A percentile compares a stretch with the other conserved stretches of the same genome.
Evolutionary conservation across 2,329 filamentous ascomycete species (phyloP).

Genomic region (Pseudogymnoascus sp.): DNA sequence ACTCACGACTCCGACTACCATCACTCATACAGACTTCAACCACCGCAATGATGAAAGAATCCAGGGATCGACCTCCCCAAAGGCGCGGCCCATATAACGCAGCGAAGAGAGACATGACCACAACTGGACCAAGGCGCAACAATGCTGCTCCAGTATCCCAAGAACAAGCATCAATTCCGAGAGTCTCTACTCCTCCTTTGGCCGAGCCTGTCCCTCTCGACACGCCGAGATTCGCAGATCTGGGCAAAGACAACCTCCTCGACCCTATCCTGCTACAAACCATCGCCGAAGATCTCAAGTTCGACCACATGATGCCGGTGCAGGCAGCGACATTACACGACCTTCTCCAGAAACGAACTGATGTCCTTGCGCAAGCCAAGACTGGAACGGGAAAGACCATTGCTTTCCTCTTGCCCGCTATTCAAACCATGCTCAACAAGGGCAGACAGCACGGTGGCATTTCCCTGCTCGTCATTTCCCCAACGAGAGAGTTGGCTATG

Average conservation of each 20-base stretch:
- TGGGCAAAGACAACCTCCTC: slow-evolving; percentile 35
- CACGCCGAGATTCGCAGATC: slow-evolving; percentile 39
- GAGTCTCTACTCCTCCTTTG: slow-evolving; percentile 30
- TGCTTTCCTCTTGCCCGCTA: slow-evolving; percentile 78
- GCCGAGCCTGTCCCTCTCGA: slow-evolving; percentile 34
- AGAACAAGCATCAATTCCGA: slow-evolving; percentile 6
- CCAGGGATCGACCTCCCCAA: slow-evolving; percentile 2
- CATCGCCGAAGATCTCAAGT: slow-evolving; percentile 63
- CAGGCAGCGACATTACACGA: slow-evolving; percentile 76
- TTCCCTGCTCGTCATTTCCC: slow-evolving; percentile 64
- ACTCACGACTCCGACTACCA: neutral
- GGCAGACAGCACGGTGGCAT: slow-evolving; percentile 43
- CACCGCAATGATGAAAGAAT: slow-evolving; percentile 8
- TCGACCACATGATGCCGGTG: slow-evolving; percentile 86
- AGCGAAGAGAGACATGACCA: slow-evolving; percentile 3
- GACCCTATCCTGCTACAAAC: slow-evolving; percentile 42
- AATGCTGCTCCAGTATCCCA: neutral
- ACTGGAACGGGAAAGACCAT: slow-evolving; percentile 96
- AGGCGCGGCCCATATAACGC: neutral
- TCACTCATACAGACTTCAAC: neutral
- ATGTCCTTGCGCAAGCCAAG: slow-evolving; percentile 82
- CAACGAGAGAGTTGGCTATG: slow-evolving; percentile 71
- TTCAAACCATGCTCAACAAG: slow-evolving; percentile 57
- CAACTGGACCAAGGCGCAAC: slow-evolving; percentile 6
- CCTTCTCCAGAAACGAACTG: slow-evolving; percentile 58